Percentiles rank a stretch among this genome's conserved stretches.
These are phyloP conservation scores for Pythium sukuiense DNA, from an alignment of 352 stramenopile genomes.

Conservation along the genomic window DNA sequence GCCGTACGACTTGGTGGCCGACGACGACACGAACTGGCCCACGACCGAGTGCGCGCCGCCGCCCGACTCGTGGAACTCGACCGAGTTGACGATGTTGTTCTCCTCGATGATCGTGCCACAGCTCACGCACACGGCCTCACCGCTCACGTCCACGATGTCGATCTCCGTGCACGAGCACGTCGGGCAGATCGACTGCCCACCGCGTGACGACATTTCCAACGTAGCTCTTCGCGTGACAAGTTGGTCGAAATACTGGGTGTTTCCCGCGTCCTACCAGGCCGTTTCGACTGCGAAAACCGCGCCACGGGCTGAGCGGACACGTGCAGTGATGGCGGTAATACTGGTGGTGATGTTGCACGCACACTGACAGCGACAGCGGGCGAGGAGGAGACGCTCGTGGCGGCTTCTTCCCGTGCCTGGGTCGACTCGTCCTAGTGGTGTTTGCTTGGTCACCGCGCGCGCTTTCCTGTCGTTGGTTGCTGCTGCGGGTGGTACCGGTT, in stretches of 20 bases:
- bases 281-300: not conserved
- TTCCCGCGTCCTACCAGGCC: not conserved
- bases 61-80: constrained; percentile 96
- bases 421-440: not conserved
- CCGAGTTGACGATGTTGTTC: constrained; percentile 96
- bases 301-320: not conserved
- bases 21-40: constrained; percentile 95
- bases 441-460: not conserved
- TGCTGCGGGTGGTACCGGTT: constrained; percentile 17
- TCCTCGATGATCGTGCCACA: constrained; percentile 95
- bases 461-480: constrained; percentile 24
- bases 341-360: not conserved
- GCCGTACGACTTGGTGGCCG: constrained; percentile 90
- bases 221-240: not conserved
- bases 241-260: not conserved
- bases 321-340: not conserved
- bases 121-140: constrained; percentile 85
- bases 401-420: not conserved
- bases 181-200: constrained; percentile 74
- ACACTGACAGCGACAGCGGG: not conserved
- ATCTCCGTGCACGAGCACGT: constrained; percentile 96
- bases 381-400: not conserved
- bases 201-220: constrained; percentile 1
- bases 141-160: constrained; percentile 92
- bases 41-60: constrained; percentile 92